Evolutionary conservation across 1,139 yeast genomes (phyloP), one percentile per base, ranked within the genome.

Genomic region (Kluyveromyces sp.): DNA sequence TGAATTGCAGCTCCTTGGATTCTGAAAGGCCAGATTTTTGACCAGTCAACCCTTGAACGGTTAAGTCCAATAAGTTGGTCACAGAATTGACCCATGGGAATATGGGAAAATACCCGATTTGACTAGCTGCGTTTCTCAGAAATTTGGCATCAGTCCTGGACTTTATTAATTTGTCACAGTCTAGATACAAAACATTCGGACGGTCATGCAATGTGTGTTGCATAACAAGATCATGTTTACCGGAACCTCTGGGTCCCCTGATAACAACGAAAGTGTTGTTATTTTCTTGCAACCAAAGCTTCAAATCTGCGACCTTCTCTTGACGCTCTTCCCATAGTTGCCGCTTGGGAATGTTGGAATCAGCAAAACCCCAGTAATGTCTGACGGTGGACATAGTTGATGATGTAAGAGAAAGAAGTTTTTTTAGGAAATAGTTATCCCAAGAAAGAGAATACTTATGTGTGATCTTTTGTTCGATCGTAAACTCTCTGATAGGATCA

Each of bases 231-330:
- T 83, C 94, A 49, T 80, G 77, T 55, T 92, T 92, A 13, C 98
- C 98, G 19, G 95, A 80, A 4, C 98, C 98, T 52, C 87, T 75
- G 2, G 98, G 98, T 3, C 98, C 98, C 51, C 82, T 78, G 1
- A 92, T 82, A 2, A 92, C 78, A 31, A 89, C 87, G 60, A 88
- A 92, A 2, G 96, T 86, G 54, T 78, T 76, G n/a, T 78, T 77
- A 49, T 85, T 86, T 60, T 68, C 72, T 51, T 76, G 78, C n/a
- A 89, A 68, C 94, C 95, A 84, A 52, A 85, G 70, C 52, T 73
- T 75, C 45, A 92, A 60, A 50, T 82, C 85, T 49, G 80, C 79
- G 2, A 83, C 78, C 48, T 77, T 75, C 46, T 80, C 83, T 38
- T 69, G 65, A 42, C 95, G 69, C 55, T 86, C 95, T 34, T 74